phyloP scores from a whole-genome alignment of 2,329 filamentous ascomycete genomes.

The Trichoderma afroharzianum region DNA sequence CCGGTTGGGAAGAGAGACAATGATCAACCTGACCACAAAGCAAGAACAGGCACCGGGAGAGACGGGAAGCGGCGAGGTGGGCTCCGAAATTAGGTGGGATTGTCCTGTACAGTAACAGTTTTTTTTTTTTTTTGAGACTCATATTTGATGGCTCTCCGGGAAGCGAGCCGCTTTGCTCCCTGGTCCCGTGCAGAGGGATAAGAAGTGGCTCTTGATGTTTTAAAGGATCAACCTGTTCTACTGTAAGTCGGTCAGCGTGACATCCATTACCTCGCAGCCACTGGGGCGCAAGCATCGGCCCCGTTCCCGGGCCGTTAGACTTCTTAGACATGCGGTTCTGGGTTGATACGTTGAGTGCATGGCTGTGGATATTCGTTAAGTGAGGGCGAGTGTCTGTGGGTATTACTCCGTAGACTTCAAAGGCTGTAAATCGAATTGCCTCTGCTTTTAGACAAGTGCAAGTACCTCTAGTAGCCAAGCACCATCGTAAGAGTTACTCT shows the following conservation, averaged over 20 bases:
- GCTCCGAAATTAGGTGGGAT: slow-evolving; percentile 2
- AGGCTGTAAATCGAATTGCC: background rate
- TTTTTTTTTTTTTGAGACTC: background rate
- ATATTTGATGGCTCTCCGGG: background rate
- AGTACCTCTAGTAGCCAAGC: background rate
- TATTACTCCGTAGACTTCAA: background rate
- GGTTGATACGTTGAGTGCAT: too few species aligned
- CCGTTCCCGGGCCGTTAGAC: background rate
- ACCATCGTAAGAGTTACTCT: background rate
- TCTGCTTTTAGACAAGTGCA: background rate
- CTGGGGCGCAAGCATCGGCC: background rate
- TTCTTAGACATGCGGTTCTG: background rate
- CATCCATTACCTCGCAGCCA: background rate
- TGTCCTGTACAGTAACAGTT: background rate
- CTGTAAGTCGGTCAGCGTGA: background rate
- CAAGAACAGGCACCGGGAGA: background rate
- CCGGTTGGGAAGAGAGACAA: background rate
- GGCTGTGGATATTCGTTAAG: background rate
- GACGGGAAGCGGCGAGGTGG: background rate
- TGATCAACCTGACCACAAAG: background rate
- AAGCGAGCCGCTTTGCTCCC: background rate
- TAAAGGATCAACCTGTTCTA: background rate
- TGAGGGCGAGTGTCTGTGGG: background rate
- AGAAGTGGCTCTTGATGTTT: background rate
- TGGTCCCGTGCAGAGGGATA: background rate